Conservation (phyloP, 2,329 filamentous ascomycete species). For the Alternaria sp. region DNA sequence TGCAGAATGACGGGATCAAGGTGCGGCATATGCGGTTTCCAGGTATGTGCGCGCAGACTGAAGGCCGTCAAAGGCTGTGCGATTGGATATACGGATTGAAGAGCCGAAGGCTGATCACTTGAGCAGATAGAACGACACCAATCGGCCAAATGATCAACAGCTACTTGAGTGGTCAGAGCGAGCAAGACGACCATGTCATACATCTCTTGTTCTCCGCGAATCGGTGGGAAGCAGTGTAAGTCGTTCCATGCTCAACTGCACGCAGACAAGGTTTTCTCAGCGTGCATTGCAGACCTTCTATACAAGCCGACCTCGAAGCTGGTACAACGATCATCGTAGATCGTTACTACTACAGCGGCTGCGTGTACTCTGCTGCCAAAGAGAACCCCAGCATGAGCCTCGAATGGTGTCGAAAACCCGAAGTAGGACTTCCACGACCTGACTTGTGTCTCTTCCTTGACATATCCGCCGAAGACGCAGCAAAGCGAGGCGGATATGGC, state of each 20-base stretch:
- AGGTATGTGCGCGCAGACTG: slow-evolving; percentile 54
- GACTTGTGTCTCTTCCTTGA: slow-evolving; percentile 90
- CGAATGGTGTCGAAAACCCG: slow-evolving; percentile 83
- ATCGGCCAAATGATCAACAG: slow-evolving; percentile 87
- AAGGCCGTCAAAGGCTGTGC: background rate
- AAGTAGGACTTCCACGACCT: slow-evolving; percentile 84
- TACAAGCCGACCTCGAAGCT: slow-evolving; percentile 57
- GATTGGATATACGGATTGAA: too few species aligned
- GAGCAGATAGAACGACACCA: slow-evolving; percentile 77
- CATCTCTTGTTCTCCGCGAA: slow-evolving; percentile 92
- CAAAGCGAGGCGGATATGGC: slow-evolving; percentile 83
- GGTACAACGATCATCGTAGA: slow-evolving; percentile 86
- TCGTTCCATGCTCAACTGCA: background rate
- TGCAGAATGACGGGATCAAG: slow-evolving; percentile 60
- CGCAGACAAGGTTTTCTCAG: background rate
- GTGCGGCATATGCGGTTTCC: slow-evolving; percentile 72
- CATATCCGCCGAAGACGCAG: slow-evolving; percentile 75
- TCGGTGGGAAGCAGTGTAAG: slow-evolving; percentile 74
- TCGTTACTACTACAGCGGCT: slow-evolving; percentile 93
- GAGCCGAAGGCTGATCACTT: background rate
- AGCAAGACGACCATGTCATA: slow-evolving; percentile 87
- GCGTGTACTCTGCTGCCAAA: slow-evolving; percentile 93
- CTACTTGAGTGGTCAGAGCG: slow-evolving; percentile 76
- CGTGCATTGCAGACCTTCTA: background rate
- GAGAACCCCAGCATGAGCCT: slow-evolving; percentile 73